A percentile compares a stretch with the other conserved stretches of the same genome.
Conservation (phyloP, 306 rosid species). For the Dryas alaskensis region DNA sequence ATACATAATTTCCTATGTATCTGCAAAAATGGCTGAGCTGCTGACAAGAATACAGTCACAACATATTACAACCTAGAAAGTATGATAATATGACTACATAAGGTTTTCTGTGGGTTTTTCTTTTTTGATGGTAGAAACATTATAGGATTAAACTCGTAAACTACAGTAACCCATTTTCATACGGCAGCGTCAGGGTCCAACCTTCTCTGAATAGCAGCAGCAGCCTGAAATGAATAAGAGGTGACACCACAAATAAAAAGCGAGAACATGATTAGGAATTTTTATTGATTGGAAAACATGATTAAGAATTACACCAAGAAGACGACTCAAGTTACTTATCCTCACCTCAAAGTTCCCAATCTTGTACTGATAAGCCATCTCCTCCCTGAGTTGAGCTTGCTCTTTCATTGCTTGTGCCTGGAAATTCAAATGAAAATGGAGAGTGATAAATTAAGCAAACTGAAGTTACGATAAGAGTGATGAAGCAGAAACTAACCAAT, state of each 20-base stretch:
- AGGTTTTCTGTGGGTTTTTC: neutral
- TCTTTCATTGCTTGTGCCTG: slow-evolving; percentile 99
- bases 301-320: neutral
- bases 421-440: slow-evolving; percentile 17
- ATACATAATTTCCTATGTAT: slow-evolving; percentile 8
- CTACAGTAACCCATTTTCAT: slow-evolving; percentile 22
- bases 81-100: neutral
- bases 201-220: slow-evolving; percentile 95
- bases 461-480: slow-evolving; percentile 10
- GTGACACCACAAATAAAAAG: slow-evolving; percentile 18
- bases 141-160: neutral
- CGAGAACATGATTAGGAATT: slow-evolving; percentile 3
- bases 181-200: slow-evolving; percentile 87
- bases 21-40: slow-evolving; percentile 4
- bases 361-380: slow-evolving; percentile 98
- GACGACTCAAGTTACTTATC: slow-evolving; percentile 12
- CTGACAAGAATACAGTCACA: neutral
- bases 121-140: neutral
- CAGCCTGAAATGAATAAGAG: slow-evolving; percentile 54
- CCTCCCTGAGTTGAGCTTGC: slow-evolving; percentile 97
- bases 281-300: neutral
- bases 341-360: slow-evolving; percentile 84
- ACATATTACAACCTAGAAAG: neutral
- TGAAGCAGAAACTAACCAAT: slow-evolving; percentile 58
- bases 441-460: slow-evolving; percentile 4